phyloP scores from a whole-genome alignment of 73 alveolate species.

The Paramecium biaurelia region DNA sequence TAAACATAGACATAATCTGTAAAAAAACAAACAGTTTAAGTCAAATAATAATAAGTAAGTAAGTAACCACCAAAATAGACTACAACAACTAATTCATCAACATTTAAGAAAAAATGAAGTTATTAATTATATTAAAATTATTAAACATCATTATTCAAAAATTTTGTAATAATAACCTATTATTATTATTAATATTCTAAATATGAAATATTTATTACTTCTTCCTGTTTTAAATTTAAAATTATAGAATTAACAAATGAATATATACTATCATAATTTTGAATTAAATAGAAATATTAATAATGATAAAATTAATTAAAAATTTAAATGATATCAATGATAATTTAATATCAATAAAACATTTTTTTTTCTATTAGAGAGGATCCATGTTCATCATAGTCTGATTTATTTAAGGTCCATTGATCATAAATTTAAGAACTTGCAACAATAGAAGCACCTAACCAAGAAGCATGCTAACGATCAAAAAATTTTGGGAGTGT shows the following conservation, averaged over 20 bases:
- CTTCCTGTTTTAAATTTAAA: too few relatives aligned
- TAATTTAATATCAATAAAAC: conserved; percentile 32
- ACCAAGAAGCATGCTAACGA: conserved; percentile 59
- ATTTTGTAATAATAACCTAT: too few relatives aligned
- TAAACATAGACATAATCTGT: neutral
- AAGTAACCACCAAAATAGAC: neutral
- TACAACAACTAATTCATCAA: neutral
- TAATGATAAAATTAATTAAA: neutral
- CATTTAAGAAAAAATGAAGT: neutral
- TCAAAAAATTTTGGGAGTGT: conserved; percentile 51
- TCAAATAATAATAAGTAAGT: neutral
- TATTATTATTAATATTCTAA: too few relatives aligned
- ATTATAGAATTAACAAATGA: too few relatives aligned
- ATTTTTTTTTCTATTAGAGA: conserved; percentile 59
- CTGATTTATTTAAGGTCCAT: conserved; percentile 53
- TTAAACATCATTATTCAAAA: neutral
- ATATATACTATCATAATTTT: neutral
- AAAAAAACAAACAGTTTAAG: neutral
- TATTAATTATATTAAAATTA: neutral
- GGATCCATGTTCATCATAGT: conserved; percentile 66
- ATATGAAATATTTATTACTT: too few relatives aligned
- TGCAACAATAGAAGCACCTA: conserved; percentile 61
- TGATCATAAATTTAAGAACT: conserved; percentile 45
- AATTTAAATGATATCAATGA: neutral
- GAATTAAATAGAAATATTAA: neutral